These are phyloP conservation scores for Choiromyces venosus DNA, from an alignment of 495 filamentous ascomycete species.

Conservation along the genomic window DNA sequence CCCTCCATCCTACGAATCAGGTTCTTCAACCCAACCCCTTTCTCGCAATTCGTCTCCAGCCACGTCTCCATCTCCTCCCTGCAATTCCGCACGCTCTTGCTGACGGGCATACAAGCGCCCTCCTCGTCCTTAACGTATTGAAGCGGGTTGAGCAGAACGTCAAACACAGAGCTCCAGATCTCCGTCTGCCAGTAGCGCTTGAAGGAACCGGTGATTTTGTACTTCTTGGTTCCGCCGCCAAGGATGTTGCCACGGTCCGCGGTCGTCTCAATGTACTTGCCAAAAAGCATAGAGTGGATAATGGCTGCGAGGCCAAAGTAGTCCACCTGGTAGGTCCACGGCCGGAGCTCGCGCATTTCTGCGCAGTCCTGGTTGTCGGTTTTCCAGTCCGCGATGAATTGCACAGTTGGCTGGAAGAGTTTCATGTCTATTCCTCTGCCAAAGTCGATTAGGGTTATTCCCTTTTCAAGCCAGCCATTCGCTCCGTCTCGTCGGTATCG, in stretches of 20 bases:
- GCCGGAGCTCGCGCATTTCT: slow-evolving; percentile 85
- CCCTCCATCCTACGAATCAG: slow-evolving; percentile 64
- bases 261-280: slow-evolving; percentile 84
- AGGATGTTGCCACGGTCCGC: slow-evolving; percentile 48
- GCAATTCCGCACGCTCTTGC: slow-evolving; percentile 58
- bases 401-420: slow-evolving; percentile 66
- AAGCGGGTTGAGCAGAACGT: slow-evolving; percentile 77
- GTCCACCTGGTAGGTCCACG: slow-evolving; percentile 96
- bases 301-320: slow-evolving; percentile 86
- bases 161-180: slow-evolving; percentile 78
- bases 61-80: slow-evolving; percentile 79
- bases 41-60: slow-evolving; percentile 75
- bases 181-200: slow-evolving; percentile 96
- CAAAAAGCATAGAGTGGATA: slow-evolving; percentile 81
- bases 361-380: slow-evolving; percentile 76
- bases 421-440: slow-evolving; percentile 91
- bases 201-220: slow-evolving; percentile 65
- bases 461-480: slow-evolving; percentile 74
- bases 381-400: slow-evolving; percentile 94
- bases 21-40: slow-evolving; percentile 67
- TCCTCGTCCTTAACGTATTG: slow-evolving; percentile 57
- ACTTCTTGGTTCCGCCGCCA: slow-evolving; percentile 56
- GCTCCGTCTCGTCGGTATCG: slow-evolving; percentile 63
- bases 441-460: slow-evolving; percentile 85
- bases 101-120: slow-evolving; percentile 57